A percentile compares a stretch with the other conserved stretches of the same genome.
These are phyloP conservation scores for Mycena alexandri DNA, from an alignment of 768 basidiomycete species.

Conservation along the genomic window DNA sequence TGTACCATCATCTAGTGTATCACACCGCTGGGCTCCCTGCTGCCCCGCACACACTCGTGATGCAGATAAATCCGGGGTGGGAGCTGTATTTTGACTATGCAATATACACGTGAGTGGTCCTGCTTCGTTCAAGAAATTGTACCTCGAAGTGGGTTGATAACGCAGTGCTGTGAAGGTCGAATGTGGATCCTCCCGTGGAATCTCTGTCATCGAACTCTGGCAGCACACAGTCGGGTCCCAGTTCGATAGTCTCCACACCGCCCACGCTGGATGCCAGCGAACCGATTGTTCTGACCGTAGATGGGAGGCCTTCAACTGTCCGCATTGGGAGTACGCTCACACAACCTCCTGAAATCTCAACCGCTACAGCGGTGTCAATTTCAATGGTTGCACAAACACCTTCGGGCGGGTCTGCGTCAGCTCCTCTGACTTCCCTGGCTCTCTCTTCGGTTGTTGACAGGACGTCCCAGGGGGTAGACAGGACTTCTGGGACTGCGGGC, in stretches of 20 bases:
- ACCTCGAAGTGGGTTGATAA: too few species aligned
- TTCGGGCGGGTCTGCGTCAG: neutral
- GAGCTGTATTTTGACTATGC: conserved; percentile 21
- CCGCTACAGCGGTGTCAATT: neutral
- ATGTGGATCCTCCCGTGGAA: neutral
- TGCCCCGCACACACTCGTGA: conserved; percentile 1
- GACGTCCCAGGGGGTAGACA: too few species aligned
- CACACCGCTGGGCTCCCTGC: neutral
- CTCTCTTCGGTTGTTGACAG: neutral
- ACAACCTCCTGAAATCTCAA: conserved; percentile 6
- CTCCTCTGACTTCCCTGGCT: neutral
- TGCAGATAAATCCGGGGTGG: conserved; percentile 15
- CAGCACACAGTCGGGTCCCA: neutral
- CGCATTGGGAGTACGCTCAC: neutral
- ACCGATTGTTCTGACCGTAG: neutral
- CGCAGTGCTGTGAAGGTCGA: neutral
- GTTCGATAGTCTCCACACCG: neutral
- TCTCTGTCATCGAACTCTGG: neutral
- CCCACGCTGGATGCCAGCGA: too few species aligned
- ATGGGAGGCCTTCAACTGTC: neutral
- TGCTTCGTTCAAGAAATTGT: neutral
- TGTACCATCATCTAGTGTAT: conserved; percentile 13
- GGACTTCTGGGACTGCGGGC: neutral
- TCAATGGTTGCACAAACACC: neutral
- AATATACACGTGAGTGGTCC: conserved; percentile 13